phyloP scores from a whole-genome alignment of 1,139 yeast genomes.

The Saccharomycopsis phalli region DNA sequence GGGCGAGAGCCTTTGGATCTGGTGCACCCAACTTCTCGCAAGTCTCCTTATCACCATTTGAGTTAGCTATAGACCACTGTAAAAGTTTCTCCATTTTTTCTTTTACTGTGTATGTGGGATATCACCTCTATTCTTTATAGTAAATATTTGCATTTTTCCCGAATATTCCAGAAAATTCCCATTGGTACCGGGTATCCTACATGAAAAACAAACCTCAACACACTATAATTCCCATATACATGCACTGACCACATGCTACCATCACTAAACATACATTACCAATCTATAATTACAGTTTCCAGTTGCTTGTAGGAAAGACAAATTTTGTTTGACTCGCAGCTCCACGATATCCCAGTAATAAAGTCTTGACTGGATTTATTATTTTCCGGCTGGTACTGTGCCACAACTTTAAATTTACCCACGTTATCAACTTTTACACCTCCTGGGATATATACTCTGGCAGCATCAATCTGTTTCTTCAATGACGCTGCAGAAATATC shows the following conservation, averaged over 20 bases:
- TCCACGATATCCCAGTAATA: constrained; percentile 24
- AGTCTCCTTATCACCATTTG: constrained; percentile 60
- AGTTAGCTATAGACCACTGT: constrained; percentile 85
- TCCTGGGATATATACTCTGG: constrained; percentile 8
- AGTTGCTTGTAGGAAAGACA: constrained; percentile 22
- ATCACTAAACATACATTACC: background rate
- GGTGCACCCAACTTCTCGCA: constrained; percentile 54
- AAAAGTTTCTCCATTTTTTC: constrained; percentile 73
- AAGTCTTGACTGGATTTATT: constrained; percentile 14
- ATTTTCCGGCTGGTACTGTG: constrained; percentile 24
- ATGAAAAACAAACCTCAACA: too few relatives aligned
- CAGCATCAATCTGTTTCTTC: background rate
- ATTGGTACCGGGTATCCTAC: too few relatives aligned
- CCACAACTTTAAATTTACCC: constrained; percentile 22
- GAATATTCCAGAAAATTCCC: constrained; percentile 1
- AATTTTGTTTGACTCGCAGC: constrained; percentile 19
- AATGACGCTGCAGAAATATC: constrained; percentile 27
- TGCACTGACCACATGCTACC: too few relatives aligned
- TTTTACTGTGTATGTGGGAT: background rate
- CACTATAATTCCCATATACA: background rate
- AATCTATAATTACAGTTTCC: constrained; percentile 14
- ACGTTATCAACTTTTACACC: constrained; percentile 12
- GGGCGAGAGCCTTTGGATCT: constrained; percentile 68
- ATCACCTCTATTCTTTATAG: background rate
- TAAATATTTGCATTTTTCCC: background rate